Percentiles rank a stretch among this genome's conserved stretches.
phyloP scores from a whole-genome alignment of 768 basidiomycete species.

The Russula emetica region DNA sequence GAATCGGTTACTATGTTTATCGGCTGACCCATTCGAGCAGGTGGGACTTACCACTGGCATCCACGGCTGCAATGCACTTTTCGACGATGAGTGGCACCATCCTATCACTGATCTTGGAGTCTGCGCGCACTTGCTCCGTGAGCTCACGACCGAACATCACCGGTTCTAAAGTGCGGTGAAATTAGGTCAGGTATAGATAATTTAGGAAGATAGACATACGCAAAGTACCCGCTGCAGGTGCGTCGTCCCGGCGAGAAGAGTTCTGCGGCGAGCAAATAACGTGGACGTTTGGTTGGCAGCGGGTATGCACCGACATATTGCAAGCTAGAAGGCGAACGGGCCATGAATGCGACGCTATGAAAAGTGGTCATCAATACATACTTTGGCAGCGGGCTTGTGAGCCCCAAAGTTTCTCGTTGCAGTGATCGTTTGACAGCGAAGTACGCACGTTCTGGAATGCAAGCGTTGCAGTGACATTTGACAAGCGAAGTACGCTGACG shows the following conservation, averaged over 20 bases:
- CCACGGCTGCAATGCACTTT: constrained; percentile 95
- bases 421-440: no score
- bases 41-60: constrained; percentile 63
- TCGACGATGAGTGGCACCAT: constrained; percentile 84
- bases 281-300: constrained; percentile 23
- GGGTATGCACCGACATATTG: constrained; percentile 26
- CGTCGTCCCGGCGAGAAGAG: constrained; percentile 24
- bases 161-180: constrained; percentile 47
- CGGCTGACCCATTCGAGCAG: not conserved
- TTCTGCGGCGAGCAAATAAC: constrained; percentile 18
- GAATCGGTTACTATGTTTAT: not conserved
- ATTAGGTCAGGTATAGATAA: constrained; percentile 21
- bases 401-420: constrained; percentile 98
- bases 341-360: not conserved
- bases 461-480: no score
- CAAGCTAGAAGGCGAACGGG: constrained; percentile 14
- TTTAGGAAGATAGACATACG: constrained; percentile 12
- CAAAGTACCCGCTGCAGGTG: not conserved
- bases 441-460: no score
- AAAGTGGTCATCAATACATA: constrained; percentile 39
- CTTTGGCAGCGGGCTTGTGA: constrained; percentile 88
- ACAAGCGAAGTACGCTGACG: constrained; percentile 80
- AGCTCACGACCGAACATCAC: constrained; percentile 94
- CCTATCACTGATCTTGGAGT: constrained; percentile 54
- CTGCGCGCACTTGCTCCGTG: constrained; percentile 72